Base-by-base conservation (phyloP, 2,329 filamentous ascomycete genomes). In the Cadophora luteo-olivacea region DNA sequence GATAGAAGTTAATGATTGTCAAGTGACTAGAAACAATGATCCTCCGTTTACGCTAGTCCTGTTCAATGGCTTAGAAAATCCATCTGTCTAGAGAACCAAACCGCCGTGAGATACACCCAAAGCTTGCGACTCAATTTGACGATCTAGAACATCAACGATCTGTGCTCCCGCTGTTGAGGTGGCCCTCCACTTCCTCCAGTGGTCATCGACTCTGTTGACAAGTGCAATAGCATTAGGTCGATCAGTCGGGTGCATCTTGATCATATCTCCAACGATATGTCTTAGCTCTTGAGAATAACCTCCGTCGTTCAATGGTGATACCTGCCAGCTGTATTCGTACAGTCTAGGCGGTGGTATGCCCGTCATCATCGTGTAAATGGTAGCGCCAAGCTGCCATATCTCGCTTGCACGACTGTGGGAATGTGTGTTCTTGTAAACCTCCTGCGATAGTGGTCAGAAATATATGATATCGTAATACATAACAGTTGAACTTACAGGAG, bases 311-410 rank as follows among this genome's bases (percentile, higher is more conserved):
- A 77, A 72, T 0, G 74, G 69, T 0, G 74, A 76, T 32, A 75
- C 71, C n/a, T 72, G 68, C 72, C 72, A 75, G 19, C 73, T 49
- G 45, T 75, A 74, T 11, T 70, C 61, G 24, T 70, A 73, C 45
- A 67, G 57, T 14, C 73, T 65, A 2, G 75, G 71, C 0, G 75
- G 75, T 6, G 76, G 73, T 7, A 75, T 75, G 3, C 75, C 75
- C 1, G 74, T 75, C 75, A 77, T 77, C 76, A 78, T 78, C 0
- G 65, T 68, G 63, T 75, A 78, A 58, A 78, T 51, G 2, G 72
- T 71, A 22, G 76, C 75, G 1, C 76, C 76, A 1, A 78, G 63
- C 5, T 72, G 64, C 71, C 72, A 78, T 41, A 77, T 72, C 57
- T 77, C 76, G 3, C 70, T 67, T 4, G 70, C 45, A 9, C 71